phyloP scores from a whole-genome alignment of 768 basidiomycete species.

The Lepiota venenata region DNA sequence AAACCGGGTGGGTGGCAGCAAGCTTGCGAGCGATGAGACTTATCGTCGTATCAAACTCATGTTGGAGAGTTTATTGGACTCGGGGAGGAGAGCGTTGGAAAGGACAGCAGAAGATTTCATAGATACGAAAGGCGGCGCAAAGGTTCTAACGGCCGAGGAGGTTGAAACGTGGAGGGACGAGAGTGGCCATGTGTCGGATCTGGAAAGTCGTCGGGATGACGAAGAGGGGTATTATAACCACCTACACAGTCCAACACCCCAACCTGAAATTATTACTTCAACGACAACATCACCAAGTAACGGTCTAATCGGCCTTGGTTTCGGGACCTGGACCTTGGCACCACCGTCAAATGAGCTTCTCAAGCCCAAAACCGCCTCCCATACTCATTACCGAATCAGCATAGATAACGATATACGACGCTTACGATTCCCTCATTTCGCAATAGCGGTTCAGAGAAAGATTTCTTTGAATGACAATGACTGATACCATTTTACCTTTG shows the following conservation, averaged over 20 bases:
- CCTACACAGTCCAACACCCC: conserved; percentile 6
- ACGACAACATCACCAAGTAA: neutral
- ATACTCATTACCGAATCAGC: conserved; percentile 35
- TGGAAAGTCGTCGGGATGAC: conserved; percentile 14
- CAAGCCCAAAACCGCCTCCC: conserved; percentile 31
- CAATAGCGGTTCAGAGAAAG: neutral
- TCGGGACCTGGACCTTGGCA: conserved; percentile 11
- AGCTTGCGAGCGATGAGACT: conserved; percentile 45
- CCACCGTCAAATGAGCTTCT: conserved; percentile 18
- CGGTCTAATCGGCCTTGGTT: neutral
- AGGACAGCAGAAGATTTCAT: conserved; percentile 49
- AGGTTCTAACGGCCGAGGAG: conserved; percentile 74
- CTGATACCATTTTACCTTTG: conserved; percentile 1
- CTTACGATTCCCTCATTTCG: neutral
- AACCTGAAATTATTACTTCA: neutral
- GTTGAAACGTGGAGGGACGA: conserved; percentile 53
- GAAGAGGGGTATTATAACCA: conserved; percentile 14
- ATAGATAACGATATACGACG: conserved; percentile 12
- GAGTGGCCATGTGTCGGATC: conserved; percentile 13
- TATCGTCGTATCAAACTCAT: conserved; percentile 65
- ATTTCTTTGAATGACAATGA: neutral
- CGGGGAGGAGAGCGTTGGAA: conserved; percentile 62
- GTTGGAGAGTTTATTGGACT: conserved; percentile 57
- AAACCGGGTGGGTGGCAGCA: conserved; percentile 27
- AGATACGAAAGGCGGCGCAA: conserved; percentile 45